Base-by-base conservation (phyloP, 2,329 filamentous ascomycete species). In the Botrytis cinerea region DNA sequence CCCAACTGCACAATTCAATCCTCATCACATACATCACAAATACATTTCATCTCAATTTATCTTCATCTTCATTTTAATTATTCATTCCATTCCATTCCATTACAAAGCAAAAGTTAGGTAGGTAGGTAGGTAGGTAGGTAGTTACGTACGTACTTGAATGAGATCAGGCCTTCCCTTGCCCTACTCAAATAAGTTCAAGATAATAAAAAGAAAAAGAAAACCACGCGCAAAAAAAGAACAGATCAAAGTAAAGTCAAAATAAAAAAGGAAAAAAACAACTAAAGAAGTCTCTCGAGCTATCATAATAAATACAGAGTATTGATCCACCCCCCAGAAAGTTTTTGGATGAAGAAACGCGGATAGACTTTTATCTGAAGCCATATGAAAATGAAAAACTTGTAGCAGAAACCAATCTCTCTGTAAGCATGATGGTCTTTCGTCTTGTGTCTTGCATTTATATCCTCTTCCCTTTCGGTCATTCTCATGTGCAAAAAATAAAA, bases 251-350 rank as follows among this genome's bases (percentile, higher is more conserved):
- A 70, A 61, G 32, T 35, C 38, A 61, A 70, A 45, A n/a, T n/a
- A 62, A 40, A 43, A 62, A 43, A n/a, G 22, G 45, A 20, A 69
- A 57, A 69, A 62, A 70, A 32, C 9, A n/a, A 28, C 38, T 32
- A 46, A 70, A 54, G 48, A 54, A 54, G 51, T 61, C 43, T 67
- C 46, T 54, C 43, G 32, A 72, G 64, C 71, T 51, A 73, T 73
- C 71, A 70, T 73, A 73, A 73, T 73, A 73, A 73, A 73, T 73
- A 73, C 71, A 73, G 51, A 73, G 48, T 60, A 59, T 69, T 73
- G 64, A 70, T 73, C 43, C 45, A 45, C 25, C 48, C 48, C 48
- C 48, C 48, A 54, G 48, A 54, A 54, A n/a, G 48, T 54, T 54
- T 54, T 54, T n/a, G 48, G 48, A 51, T 38, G 57, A 46, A 35